Evolutionary conservation across 495 filamentous ascomycete genomes (phyloP).

Genomic region (Aspergillus sclerotioniger): DNA sequence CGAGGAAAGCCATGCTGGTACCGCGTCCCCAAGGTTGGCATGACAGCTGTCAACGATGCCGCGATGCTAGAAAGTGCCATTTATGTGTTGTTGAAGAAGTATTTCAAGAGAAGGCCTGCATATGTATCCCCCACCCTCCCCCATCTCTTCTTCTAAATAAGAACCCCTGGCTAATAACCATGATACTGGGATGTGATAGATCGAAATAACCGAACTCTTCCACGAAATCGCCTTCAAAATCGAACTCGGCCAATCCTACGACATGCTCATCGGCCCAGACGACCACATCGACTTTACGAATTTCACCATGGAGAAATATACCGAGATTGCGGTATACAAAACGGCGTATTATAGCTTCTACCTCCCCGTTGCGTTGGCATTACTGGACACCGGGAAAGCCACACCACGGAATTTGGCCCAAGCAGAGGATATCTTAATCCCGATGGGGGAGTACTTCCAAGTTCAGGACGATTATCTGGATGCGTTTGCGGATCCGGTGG

Average conservation of each 20-base stretch:
- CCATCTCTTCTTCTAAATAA: slow-evolving; percentile 82
- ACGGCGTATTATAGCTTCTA: slow-evolving; percentile 96
- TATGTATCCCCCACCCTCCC: slow-evolving; percentile 71
- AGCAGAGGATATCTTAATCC: slow-evolving; percentile 75
- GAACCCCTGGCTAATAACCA: no score
- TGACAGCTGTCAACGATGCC: slow-evolving; percentile 88
- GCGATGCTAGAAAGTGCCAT: slow-evolving; percentile 80
- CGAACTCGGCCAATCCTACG: slow-evolving; percentile 71
- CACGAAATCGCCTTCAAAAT: no score
- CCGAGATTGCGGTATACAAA: slow-evolving; percentile 88
- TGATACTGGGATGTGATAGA: no score
- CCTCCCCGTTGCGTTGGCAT: slow-evolving; percentile 79
- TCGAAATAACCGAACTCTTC: no score
- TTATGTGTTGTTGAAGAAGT: slow-evolving; percentile 74
- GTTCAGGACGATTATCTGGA: slow-evolving; percentile 92
- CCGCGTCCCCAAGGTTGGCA: slow-evolving; percentile 70
- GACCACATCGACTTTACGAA: slow-evolving; percentile 74
- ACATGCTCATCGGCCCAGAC: slow-evolving; percentile 73
- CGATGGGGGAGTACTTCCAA: slow-evolving; percentile 90
- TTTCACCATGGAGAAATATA: slow-evolving; percentile 79
- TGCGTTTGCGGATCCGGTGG: slow-evolving; percentile 78
- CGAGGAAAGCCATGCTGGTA: slow-evolving; percentile 90
- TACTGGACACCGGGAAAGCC: slow-evolving; percentile 69
- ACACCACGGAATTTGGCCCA: slow-evolving; percentile 71
- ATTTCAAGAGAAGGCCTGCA: slow-evolving; percentile 69